Conservation (phyloP, 83 land plant species). For the Picea abies region DNA sequence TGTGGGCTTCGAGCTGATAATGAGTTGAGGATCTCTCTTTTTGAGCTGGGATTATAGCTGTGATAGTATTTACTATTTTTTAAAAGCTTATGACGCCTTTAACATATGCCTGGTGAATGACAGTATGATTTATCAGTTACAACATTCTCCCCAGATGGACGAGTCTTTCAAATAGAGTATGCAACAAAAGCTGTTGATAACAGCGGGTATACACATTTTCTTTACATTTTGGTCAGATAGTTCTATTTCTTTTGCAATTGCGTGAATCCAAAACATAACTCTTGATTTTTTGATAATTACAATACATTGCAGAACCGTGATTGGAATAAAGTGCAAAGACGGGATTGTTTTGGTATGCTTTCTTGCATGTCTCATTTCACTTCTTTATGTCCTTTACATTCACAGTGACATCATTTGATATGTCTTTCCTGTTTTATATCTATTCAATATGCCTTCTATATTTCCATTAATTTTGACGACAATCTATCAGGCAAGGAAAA, state of each 20-base stretch:
- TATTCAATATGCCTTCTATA: slow-evolving; percentile 3
- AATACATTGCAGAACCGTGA: slow-evolving; percentile 64
- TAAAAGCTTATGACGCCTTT: neutral
- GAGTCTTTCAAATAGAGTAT: slow-evolving; percentile 98
- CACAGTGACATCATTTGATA: neutral
- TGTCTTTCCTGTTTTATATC: neutral
- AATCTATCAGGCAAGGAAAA: neutral
- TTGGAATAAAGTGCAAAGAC: slow-evolving; percentile 98
- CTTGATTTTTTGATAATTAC: neutral
- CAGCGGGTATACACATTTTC: slow-evolving; percentile 63
- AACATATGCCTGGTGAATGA: neutral
- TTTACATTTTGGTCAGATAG: neutral
- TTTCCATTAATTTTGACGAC: neutral
- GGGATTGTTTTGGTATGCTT: slow-evolving; percentile 85
- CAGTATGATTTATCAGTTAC: slow-evolving; percentile 95
- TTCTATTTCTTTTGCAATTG: neutral
- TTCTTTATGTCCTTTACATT: neutral
- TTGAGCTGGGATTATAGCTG: neutral
- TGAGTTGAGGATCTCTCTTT: neutral
- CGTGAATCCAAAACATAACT: neutral
- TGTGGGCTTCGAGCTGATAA: neutral
- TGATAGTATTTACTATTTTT: neutral
- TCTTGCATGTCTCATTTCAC: slow-evolving; percentile 4
- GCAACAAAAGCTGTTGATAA: slow-evolving; percentile 98
- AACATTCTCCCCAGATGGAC: slow-evolving; percentile 97